Evolutionary conservation across 768 basidiomycete genomes (phyloP), one percentile per base, ranked within the genome.

Genomic region (Lactarius trivialis): DNA sequence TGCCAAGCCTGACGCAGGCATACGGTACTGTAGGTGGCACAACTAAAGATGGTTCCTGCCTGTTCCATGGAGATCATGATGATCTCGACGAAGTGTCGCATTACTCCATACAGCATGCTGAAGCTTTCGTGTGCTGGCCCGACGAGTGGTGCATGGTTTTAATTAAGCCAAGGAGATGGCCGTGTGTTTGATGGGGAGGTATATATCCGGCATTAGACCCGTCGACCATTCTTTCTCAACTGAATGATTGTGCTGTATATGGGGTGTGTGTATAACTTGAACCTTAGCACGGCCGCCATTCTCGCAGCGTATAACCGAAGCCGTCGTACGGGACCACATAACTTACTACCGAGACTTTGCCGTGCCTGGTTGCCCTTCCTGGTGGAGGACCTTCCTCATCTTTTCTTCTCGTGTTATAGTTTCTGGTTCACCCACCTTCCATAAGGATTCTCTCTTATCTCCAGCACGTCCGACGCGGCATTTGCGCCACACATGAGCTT

Each of bases 401-500:
- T 19, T 32, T 28, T 32, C 50, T 32, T 32, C 50, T 51, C 50
- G 30, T 11, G 28, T 32, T 51, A 28, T 21, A 14, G 11, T 21
- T 24, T 58, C 56, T 33, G 21, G 50, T 30, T 4, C 28, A 32
- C 28, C 28, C 30, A n/a, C 49, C 26, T 30, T 17, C 49, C 49
- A 30, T 30, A 51, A 17, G 50, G 28, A 51, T 32, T 49, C 50
- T 17, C 19, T 28, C 17, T 19, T 58, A 36, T 49, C 24, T 49
- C 8, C 48, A 28, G 33, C 24, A 34, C 24, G 48, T 37, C 28
- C 19, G 37, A 39, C 37, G 17, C 14, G 58, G 32, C 15, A 52
- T 41, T 54, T 28, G 43, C 52, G 52, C 59, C 51, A 51, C 50
- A 51, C 39, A 60, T 26, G 60, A 11, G n/a, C 21, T 33, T 34